Evolutionary conservation across 2,329 filamentous ascomycete species (phyloP).

Genomic region (Talaromyces sp.): DNA sequence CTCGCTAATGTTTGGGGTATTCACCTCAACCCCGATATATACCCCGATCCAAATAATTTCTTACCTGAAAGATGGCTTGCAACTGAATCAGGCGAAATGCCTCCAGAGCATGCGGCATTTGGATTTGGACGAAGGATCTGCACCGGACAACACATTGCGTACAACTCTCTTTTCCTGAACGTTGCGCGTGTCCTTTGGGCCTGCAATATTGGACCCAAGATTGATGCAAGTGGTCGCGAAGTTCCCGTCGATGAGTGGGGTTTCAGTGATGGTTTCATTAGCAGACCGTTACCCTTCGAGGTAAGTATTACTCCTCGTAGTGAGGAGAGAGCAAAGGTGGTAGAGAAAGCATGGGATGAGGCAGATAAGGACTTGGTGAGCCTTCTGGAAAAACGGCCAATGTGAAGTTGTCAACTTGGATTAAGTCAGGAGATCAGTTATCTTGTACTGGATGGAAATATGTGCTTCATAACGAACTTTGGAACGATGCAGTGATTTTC

Average conservation of each 20-base stretch:
- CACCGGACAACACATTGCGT: background rate
- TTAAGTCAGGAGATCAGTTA: background rate
- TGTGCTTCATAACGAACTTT: background rate
- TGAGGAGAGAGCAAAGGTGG: background rate
- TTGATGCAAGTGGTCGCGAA: background rate
- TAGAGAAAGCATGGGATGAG: background rate
- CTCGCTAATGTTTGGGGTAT: background rate
- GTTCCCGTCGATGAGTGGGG: background rate
- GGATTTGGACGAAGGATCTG: background rate
- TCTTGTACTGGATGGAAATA: background rate
- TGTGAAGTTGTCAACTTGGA: background rate
- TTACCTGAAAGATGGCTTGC: slow-evolving; percentile 2
- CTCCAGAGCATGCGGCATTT: background rate
- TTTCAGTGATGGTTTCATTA: background rate
- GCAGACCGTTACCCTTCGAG: background rate
- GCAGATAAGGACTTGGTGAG: background rate
- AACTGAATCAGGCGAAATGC: background rate
- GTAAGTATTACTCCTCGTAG: background rate
- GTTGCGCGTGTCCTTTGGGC: background rate
- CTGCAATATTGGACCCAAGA: background rate
- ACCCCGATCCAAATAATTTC: background rate
- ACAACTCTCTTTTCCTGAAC: background rate
- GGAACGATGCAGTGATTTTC: background rate
- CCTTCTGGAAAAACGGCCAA: background rate
- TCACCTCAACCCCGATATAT: background rate